A percentile compares a stretch with the other conserved stretches of the same genome.
phyloP scores from a whole-genome alignment of 2,329 filamentous ascomycete genomes.

The Talaromyces pinophilus region DNA sequence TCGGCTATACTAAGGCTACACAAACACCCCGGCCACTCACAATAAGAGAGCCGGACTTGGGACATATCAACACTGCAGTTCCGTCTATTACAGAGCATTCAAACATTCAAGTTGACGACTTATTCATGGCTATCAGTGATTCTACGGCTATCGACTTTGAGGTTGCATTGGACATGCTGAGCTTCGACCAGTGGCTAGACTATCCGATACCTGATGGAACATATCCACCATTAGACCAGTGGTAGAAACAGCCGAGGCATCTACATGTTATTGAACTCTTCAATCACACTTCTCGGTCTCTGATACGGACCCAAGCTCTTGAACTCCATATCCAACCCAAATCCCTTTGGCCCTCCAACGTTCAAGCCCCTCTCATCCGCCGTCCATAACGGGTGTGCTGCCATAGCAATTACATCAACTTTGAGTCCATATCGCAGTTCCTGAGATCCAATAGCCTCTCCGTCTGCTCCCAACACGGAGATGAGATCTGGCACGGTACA shows the following conservation, averaged over 20 bases:
- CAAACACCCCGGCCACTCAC: background rate
- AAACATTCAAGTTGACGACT: background rate
- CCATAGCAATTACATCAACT: conserved; percentile 54
- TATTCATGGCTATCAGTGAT: background rate
- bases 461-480: conserved; percentile 46
- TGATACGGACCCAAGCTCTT: conserved; percentile 18
- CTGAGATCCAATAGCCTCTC: conserved; percentile 54
- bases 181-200: conserved; percentile 20
- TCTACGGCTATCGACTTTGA: conserved; percentile 17
- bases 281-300: conserved; percentile 22
- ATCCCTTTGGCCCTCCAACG: conserved; percentile 46
- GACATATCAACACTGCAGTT: background rate
- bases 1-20: background rate
- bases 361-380: conserved; percentile 40
- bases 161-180: conserved; percentile 20
- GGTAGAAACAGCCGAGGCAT: background rate
- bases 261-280: conserved; percentile 18
- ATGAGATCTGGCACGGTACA: conserved; percentile 41
- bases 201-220: conserved; percentile 8
- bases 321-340: conserved; percentile 35
- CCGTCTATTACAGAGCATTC: background rate
- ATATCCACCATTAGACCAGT: background rate
- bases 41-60: background rate
- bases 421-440: conserved; percentile 55
- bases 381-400: conserved; percentile 55